Evolutionary conservation across 495 filamentous ascomycete species (phyloP).

Genomic region (Xylaria flabelliformis): DNA sequence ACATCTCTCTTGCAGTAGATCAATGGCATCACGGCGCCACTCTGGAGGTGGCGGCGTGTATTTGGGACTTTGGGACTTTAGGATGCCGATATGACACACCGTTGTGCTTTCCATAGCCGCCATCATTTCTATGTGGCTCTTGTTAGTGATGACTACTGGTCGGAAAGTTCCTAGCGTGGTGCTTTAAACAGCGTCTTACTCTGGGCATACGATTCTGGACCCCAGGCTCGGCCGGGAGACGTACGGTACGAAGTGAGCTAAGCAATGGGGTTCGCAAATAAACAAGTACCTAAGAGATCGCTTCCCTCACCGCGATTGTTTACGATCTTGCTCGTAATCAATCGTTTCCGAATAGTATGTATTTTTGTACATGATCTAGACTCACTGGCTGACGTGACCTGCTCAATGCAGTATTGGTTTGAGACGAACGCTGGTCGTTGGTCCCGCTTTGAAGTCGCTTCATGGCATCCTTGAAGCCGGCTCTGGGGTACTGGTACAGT

Average conservation of each 20-base stretch:
- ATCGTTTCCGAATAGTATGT: not conserved
- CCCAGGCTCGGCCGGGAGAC: not conserved
- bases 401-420: not conserved
- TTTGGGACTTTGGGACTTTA: conserved; percentile 20
- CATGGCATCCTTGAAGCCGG: not conserved
- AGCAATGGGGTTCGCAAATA: conserved; percentile 9
- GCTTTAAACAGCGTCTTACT: conserved; percentile 15
- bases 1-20: not conserved
- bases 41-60: conserved; percentile 26
- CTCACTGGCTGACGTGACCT: not conserved
- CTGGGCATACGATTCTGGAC: not conserved
- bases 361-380: not conserved
- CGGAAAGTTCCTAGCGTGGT: conserved; percentile 17
- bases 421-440: not conserved
- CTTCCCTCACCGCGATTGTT: not conserved
- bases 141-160: not conserved
- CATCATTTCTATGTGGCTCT: conserved; percentile 15
- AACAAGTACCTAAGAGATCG: not conserved
- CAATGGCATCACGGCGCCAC: conserved; percentile 14
- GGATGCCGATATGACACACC: conserved; percentile 1
- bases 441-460: not conserved
- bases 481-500: not conserved
- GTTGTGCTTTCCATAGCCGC: conserved; percentile 19
- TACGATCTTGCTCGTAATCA: not conserved
- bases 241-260: conserved; percentile 9